A percentile compares a stretch with the other conserved stretches of the same genome.
These are phyloP conservation scores for Herpetomonas samuelpessoai DNA, from an alignment of 208 protist species.

Conservation along the genomic window DNA sequence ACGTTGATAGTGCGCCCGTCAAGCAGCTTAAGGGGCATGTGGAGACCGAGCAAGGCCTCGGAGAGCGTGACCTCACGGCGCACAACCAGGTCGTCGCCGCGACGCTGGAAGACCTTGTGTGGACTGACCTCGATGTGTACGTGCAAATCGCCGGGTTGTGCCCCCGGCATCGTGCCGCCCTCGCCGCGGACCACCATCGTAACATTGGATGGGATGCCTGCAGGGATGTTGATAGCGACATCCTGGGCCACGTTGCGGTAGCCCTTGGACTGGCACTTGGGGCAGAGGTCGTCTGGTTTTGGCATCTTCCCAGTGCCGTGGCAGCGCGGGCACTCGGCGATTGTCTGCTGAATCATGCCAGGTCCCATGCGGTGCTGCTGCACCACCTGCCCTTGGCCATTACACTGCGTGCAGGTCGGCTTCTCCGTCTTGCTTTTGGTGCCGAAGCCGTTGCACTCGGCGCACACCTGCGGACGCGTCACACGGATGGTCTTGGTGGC, in stretches of 20 bases:
- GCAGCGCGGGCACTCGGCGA: constrained; percentile 91
- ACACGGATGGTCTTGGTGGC: constrained; percentile 74
- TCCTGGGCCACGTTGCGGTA: constrained; percentile 91
- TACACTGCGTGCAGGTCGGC: constrained; percentile 90
- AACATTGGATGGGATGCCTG: constrained; percentile 94
- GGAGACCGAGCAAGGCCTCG: constrained; percentile 92
- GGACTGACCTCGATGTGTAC: constrained; percentile 94
- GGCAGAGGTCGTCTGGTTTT: constrained; percentile 94
- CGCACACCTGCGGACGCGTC: constrained; percentile 83
- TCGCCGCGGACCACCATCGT: constrained; percentile 96
- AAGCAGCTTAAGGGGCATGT: constrained; percentile 88
- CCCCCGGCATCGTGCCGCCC: constrained; percentile 92
- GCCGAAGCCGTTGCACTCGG: constrained; percentile 81
- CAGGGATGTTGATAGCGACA: constrained; percentile 95
- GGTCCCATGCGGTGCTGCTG: constrained; percentile 94
- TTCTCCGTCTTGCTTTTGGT: constrained; percentile 89
- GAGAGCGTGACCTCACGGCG: constrained; percentile 89
- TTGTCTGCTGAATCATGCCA: constrained; percentile 96
- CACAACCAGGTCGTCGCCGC: constrained; percentile 94
- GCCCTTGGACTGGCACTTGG: constrained; percentile 93
- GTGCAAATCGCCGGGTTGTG: constrained; percentile 96
- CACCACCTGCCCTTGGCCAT: constrained; percentile 92
- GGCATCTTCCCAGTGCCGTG: constrained; percentile 90
- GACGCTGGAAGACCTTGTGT: constrained; percentile 91
- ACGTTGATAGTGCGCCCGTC: constrained; percentile 90